Conservation (phyloP, 1,284 basidiomycete species). For the Pyrrhoderma lamaoense region DNA sequence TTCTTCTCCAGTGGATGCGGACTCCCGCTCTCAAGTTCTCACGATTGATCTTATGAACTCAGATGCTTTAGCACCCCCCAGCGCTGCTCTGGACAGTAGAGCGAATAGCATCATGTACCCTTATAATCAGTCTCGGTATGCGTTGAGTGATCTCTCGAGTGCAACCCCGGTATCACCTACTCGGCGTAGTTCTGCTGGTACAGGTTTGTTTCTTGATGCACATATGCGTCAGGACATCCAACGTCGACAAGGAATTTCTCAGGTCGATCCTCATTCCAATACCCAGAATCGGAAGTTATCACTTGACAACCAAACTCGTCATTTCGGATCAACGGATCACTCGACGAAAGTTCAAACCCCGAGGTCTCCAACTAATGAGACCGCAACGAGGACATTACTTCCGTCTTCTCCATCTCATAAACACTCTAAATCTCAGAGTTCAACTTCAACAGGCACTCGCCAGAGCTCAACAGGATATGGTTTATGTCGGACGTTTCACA, state of each 20-base stretch:
- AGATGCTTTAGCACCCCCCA: conserved; percentile 5
- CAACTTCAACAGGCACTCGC: neutral
- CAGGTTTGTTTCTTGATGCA: conserved; percentile 9
- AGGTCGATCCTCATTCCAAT: too few species aligned
- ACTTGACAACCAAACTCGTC: neutral
- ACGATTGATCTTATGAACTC: conserved; percentile 9
- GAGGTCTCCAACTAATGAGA: neutral
- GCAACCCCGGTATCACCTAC: conserved; percentile 4
- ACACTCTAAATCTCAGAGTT: conserved; percentile 5
- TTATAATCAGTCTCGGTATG: conserved; percentile 13
- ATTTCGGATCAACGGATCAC: neutral
- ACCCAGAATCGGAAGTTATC: too few species aligned
- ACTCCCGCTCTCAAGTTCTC: conserved; percentile 14
- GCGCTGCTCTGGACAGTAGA: conserved; percentile 9
- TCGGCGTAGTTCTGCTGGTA: conserved; percentile 15
- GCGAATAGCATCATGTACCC: conserved; percentile 3
- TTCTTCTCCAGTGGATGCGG: conserved; percentile 10
- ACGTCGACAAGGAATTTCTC: neutral
- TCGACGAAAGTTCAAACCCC: neutral
- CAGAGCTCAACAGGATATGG: conserved; percentile 2
- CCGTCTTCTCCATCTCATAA: neutral
- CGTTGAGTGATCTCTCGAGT: conserved; percentile 3
- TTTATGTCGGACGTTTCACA: conserved; percentile 1
- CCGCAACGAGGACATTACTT: neutral
- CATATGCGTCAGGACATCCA: conserved; percentile 6